phyloP scores from a whole-genome alignment of 306 rosid genomes.

The Vigna mungo region DNA sequence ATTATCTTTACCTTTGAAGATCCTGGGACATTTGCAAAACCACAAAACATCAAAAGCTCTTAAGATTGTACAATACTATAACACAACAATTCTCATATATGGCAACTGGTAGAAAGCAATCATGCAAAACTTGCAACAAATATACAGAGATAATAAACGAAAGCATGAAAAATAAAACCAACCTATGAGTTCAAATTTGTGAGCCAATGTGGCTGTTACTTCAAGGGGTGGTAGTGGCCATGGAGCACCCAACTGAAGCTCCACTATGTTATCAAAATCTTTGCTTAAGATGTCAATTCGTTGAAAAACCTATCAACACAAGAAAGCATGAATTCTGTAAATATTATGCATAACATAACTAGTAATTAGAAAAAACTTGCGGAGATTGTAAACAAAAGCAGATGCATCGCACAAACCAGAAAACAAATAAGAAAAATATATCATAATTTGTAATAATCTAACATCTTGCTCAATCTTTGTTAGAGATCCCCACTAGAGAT shows the following conservation, averaged over 20 bases:
- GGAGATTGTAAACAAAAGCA: too few species aligned
- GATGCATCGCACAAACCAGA: too few species aligned
- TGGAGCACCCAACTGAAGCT: constrained; percentile 84
- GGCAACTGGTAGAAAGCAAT: constrained; percentile 3
- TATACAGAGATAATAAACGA: not conserved
- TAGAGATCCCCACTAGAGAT: too few species aligned
- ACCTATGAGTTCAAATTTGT: constrained; percentile 94
- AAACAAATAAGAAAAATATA: too few species aligned
- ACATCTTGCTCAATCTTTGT: too few species aligned
- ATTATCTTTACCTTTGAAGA: constrained; percentile 72
- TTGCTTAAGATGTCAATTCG: constrained; percentile 82
- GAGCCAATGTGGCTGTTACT: constrained; percentile 89
- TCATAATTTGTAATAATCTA: too few species aligned
- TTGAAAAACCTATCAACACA: constrained; percentile 78
- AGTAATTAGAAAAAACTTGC: too few species aligned
- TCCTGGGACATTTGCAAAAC: constrained; percentile 52
- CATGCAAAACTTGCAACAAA: constrained; percentile 28
- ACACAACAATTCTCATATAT: constrained; percentile 17
- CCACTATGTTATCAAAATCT: constrained; percentile 92
- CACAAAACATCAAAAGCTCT: constrained; percentile 1
- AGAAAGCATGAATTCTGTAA: not conserved
- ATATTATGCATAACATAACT: not conserved
- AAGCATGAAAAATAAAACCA: constrained; percentile 39
- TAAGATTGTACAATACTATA: not conserved
- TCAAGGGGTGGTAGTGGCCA: constrained; percentile 87